phyloP scores from a whole-genome alignment of 1,284 basidiomycete species.

The Neolentinus lepideus region DNA sequence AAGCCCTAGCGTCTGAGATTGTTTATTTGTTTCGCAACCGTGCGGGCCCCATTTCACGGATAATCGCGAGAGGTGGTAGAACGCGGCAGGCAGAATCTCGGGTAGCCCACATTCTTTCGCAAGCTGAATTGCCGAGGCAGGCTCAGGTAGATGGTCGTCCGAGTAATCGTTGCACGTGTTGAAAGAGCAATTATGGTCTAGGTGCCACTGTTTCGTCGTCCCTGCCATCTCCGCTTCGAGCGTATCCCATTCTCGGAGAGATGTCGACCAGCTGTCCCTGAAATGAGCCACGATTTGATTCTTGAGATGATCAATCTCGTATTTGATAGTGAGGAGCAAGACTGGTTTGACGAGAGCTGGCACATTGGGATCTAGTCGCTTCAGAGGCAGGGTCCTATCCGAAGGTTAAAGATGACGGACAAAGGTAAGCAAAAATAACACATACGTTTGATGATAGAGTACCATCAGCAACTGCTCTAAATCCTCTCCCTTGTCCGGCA shows the following conservation, averaged over 20 bases:
- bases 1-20: background rate
- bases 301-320: background rate
- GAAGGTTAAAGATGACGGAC: background rate
- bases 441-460: constrained; percentile 8
- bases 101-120: constrained; percentile 6
- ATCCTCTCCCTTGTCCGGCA: constrained; percentile 7
- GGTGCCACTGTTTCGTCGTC: constrained; percentile 4
- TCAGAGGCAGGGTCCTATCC: background rate
- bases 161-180: background rate
- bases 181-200: background rate
- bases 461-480: constrained; percentile 4
- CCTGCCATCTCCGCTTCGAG: constrained; percentile 8
- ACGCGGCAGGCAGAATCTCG: constrained; percentile 9
- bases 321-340: background rate
- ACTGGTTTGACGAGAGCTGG: background rate
- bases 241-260: background rate
- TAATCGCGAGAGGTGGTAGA: constrained; percentile 7
- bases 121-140: constrained; percentile 6
- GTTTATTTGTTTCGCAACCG: background rate
- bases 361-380: background rate
- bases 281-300: background rate
- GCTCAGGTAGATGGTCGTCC: constrained; percentile 7
- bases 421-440: background rate
- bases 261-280: background rate
- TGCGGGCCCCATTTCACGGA: background rate